A percentile compares a stretch with the other conserved stretches of the same genome.
Evolutionary conservation across 228 moss, liverwort and hornwort species (phyloP).

Genomic region (Sphagnum fallax): DNA sequence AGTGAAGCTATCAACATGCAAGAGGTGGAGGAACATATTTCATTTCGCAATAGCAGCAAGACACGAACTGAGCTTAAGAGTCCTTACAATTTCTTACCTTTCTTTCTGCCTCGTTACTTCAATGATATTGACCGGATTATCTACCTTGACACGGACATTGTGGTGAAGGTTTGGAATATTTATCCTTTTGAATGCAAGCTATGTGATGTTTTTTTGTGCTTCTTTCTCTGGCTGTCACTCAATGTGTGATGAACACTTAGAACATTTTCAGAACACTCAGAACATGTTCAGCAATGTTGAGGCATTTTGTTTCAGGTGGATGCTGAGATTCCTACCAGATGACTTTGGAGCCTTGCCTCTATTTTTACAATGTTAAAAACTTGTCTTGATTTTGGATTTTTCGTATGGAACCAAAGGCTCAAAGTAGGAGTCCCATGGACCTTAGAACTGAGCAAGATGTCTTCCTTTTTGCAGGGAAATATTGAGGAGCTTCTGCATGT

Average conservation of each 20-base stretch:
- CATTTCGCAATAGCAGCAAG: conserved; percentile 53
- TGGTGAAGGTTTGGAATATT: conserved; percentile 61
- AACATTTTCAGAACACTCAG: background rate
- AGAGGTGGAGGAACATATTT: conserved; percentile 49
- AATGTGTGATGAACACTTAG: background rate
- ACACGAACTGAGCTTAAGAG: conserved; percentile 62
- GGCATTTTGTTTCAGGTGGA: background rate
- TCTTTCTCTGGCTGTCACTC: background rate
- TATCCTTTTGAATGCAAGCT: background rate
- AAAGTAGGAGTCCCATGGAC: background rate
- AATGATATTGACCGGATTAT: conserved; percentile 57
- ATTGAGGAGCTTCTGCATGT: conserved; percentile 67
- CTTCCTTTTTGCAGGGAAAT: conserved; percentile 49
- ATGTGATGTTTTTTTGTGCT: background rate
- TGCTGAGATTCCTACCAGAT: background rate
- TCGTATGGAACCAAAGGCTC: background rate
- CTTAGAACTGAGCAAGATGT: background rate
- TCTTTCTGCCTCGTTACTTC: conserved; percentile 54
- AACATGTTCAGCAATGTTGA: background rate
- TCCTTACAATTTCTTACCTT: conserved; percentile 81
- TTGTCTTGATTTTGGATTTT: background rate
- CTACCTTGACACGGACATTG: conserved; percentile 81
- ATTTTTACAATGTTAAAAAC: background rate
- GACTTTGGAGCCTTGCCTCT: background rate
- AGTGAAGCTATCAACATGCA: conserved; percentile 54